Conservation (phyloP, 1,284 basidiomycete species). For the Xanthoconium separans region DNA sequence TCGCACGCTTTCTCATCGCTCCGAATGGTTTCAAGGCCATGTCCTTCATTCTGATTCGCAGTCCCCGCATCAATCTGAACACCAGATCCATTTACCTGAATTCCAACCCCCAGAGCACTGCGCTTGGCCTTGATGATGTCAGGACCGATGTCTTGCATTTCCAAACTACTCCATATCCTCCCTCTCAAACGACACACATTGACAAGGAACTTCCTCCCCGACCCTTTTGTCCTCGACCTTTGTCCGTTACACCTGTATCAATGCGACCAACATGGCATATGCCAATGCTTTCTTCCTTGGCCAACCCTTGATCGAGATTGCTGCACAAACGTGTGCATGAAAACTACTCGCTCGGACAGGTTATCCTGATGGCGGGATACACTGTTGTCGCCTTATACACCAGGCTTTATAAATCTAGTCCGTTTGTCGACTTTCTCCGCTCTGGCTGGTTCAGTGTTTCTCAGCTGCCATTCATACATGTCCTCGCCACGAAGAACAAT, state of each 20-base stretch:
- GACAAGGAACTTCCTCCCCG: slow-evolving; percentile 20
- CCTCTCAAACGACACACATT: neutral
- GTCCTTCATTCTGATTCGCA: slow-evolving; percentile 35
- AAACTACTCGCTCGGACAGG: slow-evolving; percentile 53
- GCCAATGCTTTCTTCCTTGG: slow-evolving; percentile 39
- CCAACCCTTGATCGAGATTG: slow-evolving; percentile 40
- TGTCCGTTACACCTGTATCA: neutral
- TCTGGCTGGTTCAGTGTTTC: slow-evolving; percentile 65
- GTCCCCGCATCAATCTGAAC: slow-evolving; percentile 19
- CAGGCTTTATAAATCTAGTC: slow-evolving; percentile 50
- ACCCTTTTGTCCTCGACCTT: slow-evolving; percentile 14
- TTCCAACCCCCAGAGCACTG: slow-evolving; percentile 20
- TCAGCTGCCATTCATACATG: slow-evolving; percentile 70
- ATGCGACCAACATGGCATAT: slow-evolving; percentile 43
- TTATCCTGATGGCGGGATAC: slow-evolving; percentile 48
- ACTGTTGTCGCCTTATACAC: slow-evolving; percentile 48
- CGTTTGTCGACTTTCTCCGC: slow-evolving; percentile 52
- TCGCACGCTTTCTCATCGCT: slow-evolving; percentile 45
- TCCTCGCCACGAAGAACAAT: slow-evolving; percentile 75
- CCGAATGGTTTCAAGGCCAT: slow-evolving; percentile 48
- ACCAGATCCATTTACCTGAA: slow-evolving; percentile 21
- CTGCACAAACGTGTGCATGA: slow-evolving; percentile 43
- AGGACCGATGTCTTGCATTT: slow-evolving; percentile 14
- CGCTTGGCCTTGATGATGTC: slow-evolving; percentile 20
- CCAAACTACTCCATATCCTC: neutral